A percentile compares a stretch with the other conserved stretches of the same genome.
Evolutionary conservation across 164 flowering plant genomes (phyloP).

Genomic region (Magnolia officinalis): DNA sequence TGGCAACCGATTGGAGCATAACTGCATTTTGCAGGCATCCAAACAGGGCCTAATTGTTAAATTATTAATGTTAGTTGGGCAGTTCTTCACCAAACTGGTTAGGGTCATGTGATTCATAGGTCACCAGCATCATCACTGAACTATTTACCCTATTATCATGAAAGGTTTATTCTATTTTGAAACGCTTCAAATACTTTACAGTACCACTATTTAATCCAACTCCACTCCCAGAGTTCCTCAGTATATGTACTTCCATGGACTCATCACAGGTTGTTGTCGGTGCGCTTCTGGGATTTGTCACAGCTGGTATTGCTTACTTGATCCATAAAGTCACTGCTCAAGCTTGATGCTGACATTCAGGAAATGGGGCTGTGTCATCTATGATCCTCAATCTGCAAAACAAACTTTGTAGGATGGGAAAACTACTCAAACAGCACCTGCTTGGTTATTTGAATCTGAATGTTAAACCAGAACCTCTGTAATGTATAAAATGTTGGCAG

Average conservation of each 20-base stretch:
- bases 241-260: background rate
- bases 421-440: background rate
- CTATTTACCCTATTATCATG: too few relatives aligned
- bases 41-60: too few relatives aligned
- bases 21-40: too few relatives aligned
- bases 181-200: background rate
- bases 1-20: too few relatives aligned
- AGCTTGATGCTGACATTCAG: constrained; percentile 7
- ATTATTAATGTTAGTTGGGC: too few relatives aligned
- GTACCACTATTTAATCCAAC: background rate
- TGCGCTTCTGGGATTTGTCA: constrained; percentile 35
- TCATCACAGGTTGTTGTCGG: constrained; percentile 44
- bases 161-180: too few relatives aligned
- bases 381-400: background rate
- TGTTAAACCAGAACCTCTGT: background rate
- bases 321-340: constrained; percentile 7
- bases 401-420: background rate
- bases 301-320: constrained; percentile 24
- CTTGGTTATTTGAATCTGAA: constrained; percentile 3
- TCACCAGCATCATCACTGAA: too few relatives aligned
- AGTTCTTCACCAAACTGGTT: too few relatives aligned
- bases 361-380: background rate
- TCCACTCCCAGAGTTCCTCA: background rate
- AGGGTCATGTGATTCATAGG: too few relatives aligned
- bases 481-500: background rate